A percentile compares a stretch with the other conserved stretches of the same genome.
Conservation (phyloP, 805 yeast species). For the Monosporozyma yasuniensis region DNA sequence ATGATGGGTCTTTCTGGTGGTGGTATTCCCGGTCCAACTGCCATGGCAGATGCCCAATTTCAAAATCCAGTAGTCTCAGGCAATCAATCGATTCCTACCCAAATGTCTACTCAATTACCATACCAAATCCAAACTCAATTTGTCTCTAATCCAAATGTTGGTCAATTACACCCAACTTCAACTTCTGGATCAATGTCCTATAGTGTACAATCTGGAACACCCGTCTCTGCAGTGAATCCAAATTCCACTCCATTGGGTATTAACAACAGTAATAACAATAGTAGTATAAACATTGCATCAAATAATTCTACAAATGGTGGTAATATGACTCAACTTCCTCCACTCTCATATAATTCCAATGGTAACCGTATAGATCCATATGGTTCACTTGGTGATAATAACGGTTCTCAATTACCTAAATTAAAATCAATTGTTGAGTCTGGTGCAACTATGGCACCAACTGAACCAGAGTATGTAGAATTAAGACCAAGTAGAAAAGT, state of each 20-base stretch:
- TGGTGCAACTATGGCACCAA: background rate
- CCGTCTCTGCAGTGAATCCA: background rate
- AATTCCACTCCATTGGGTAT: background rate
- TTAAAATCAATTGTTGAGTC: background rate
- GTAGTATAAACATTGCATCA: background rate
- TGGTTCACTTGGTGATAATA: background rate
- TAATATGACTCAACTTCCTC: background rate
- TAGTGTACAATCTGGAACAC: background rate
- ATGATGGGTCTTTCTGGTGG: background rate
- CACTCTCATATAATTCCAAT: background rate
- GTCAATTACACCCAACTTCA: background rate
- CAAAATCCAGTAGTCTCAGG: background rate
- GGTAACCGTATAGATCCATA: background rate
- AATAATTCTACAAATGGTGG: background rate
- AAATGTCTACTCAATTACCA: background rate
- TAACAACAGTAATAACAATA: background rate
- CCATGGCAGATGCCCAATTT: background rate
- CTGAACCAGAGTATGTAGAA: constrained; percentile 1
- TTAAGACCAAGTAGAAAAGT: background rate
- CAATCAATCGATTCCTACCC: background rate
- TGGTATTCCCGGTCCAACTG: background rate
- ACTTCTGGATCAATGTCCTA: background rate
- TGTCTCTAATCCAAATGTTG: background rate
- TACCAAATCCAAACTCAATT: background rate
- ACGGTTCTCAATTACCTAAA: background rate